These are phyloP conservation scores for Aspergillus quadrilineatus DNA, from an alignment of 2,329 filamentous ascomycete genomes.

Conservation along the genomic window DNA sequence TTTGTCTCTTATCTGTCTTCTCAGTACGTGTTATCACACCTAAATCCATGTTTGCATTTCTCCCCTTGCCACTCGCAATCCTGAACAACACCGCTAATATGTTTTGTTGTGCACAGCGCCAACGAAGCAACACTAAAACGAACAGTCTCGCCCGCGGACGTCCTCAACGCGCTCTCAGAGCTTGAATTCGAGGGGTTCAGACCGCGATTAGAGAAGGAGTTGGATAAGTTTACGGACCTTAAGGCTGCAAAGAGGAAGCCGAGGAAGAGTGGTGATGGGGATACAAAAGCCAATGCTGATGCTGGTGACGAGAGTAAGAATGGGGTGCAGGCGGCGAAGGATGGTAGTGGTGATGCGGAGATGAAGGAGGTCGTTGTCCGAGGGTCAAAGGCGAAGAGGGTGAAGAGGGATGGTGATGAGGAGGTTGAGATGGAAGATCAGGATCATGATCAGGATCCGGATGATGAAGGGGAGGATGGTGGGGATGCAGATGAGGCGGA, in stretches of 20 bases:
- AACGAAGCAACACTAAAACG: constrained; percentile 63
- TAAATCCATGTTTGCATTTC: neutral
- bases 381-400: constrained; percentile 23
- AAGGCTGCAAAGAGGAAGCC: constrained; percentile 46
- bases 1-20: constrained; percentile 65
- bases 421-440: constrained; percentile 25
- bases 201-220: constrained; percentile 58
- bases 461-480: constrained; percentile 25
- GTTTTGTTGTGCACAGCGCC: constrained; percentile 43
- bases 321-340: constrained; percentile 18
- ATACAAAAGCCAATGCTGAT: constrained; percentile 16
- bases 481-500: constrained; percentile 24
- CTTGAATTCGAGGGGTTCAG: constrained; percentile 62
- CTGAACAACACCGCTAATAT: neutral
- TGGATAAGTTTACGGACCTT: constrained; percentile 49
- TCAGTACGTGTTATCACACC: constrained; percentile 45
- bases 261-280: constrained; percentile 40
- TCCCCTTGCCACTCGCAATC: neutral
- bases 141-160: constrained; percentile 61
- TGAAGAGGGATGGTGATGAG: constrained; percentile 22
- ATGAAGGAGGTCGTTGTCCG: constrained; percentile 25
- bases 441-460: constrained; percentile 18
- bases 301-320: constrained; percentile 11
- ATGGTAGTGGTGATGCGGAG: constrained; percentile 19
- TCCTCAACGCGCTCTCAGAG: constrained; percentile 60